phyloP scores from a whole-genome alignment of 2,329 filamentous ascomycete genomes.

The Exophiala dermatitidis region DNA sequence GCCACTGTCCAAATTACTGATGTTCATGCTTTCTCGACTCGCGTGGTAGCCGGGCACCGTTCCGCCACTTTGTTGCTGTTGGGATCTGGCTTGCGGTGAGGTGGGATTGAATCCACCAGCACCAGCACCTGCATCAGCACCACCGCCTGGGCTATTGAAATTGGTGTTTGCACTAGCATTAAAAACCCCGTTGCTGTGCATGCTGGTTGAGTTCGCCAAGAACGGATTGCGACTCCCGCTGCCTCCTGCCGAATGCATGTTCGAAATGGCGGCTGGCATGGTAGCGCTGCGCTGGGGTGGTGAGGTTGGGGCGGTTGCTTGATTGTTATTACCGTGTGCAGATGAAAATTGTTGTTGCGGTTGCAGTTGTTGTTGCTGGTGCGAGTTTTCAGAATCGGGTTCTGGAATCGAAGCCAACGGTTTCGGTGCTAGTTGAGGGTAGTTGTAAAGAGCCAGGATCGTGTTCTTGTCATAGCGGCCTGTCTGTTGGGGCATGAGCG shows the following conservation, averaged over 20 bases:
- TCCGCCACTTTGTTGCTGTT: neutral
- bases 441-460: conserved; percentile 43
- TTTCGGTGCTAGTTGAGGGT: conserved; percentile 32
- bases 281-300: conserved; percentile 30
- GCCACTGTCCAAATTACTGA: conserved; percentile 41
- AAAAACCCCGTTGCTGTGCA: neutral
- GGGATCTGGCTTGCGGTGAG: neutral
- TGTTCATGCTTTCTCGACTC: conserved; percentile 45
- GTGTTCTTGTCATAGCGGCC: conserved; percentile 41
- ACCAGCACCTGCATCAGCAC: conserved; percentile 1
- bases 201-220: conserved; percentile 18
- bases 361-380: neutral
- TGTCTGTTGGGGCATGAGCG: conserved; percentile 36
- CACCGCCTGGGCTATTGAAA: neutral
- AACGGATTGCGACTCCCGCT: conserved; percentile 32
- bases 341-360: conserved; percentile 16
- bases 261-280: conserved; percentile 29
- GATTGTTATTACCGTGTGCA: conserved; percentile 20
- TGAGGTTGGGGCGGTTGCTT: conserved; percentile 24
- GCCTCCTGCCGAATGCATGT: conserved; percentile 26
- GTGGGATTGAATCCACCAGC: neutral
- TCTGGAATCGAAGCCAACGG: conserved; percentile 28
- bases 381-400: conserved; percentile 25
- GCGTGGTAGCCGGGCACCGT: conserved; percentile 25
- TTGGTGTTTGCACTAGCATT: neutral